These are phyloP conservation scores for Aschersonia sp. DNA, from an alignment of 2,329 filamentous ascomycete genomes.

Conservation along the genomic window DNA sequence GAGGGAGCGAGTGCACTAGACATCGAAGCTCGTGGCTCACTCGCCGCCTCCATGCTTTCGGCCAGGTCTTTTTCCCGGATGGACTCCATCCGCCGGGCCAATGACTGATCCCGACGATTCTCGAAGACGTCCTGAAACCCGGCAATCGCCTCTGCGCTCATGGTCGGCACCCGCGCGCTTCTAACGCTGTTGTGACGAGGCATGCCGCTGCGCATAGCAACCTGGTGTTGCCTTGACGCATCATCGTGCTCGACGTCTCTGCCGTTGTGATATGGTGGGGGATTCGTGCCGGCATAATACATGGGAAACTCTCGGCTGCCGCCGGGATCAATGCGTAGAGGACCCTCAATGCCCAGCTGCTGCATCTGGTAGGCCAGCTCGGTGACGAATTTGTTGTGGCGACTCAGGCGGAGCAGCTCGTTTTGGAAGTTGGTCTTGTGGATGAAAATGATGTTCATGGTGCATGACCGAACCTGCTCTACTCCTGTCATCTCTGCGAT, in stretches of 20 bases:
- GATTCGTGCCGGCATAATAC: conserved; percentile 28
- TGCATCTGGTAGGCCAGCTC: conserved; percentile 80
- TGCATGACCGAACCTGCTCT: conserved; percentile 70
- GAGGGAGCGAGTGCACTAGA: conserved; percentile 10
- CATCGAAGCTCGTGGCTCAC: conserved; percentile 12
- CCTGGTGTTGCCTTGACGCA: conserved; percentile 2
- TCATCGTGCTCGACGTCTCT: conserved; percentile 12
- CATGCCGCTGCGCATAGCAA: conserved; percentile 4
- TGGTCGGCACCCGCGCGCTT: conserved; percentile 7
- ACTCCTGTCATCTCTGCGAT: conserved; percentile 72
- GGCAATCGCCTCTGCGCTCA: conserved; percentile 17
- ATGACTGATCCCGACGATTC: conserved; percentile 21
- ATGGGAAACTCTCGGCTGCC: conserved; percentile 55
- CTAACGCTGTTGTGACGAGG: conserved; percentile 6
- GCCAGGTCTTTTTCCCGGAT: conserved; percentile 22
- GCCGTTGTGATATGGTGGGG: conserved; percentile 17
- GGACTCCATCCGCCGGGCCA: conserved; percentile 20
- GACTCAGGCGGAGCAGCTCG: conserved; percentile 73
- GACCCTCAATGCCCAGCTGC: conserved; percentile 72
- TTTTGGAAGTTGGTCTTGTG: conserved; percentile 98
- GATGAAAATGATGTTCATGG: conserved; percentile 88
- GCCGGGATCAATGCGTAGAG: conserved; percentile 44
- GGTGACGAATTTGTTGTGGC: conserved; percentile 88
- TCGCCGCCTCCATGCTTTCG: conserved; percentile 12
- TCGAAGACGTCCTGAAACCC: conserved; percentile 33